Base-by-base conservation (phyloP, 2,329 filamentous ascomycete genomes). In the Alternaria arborescens region DNA sequence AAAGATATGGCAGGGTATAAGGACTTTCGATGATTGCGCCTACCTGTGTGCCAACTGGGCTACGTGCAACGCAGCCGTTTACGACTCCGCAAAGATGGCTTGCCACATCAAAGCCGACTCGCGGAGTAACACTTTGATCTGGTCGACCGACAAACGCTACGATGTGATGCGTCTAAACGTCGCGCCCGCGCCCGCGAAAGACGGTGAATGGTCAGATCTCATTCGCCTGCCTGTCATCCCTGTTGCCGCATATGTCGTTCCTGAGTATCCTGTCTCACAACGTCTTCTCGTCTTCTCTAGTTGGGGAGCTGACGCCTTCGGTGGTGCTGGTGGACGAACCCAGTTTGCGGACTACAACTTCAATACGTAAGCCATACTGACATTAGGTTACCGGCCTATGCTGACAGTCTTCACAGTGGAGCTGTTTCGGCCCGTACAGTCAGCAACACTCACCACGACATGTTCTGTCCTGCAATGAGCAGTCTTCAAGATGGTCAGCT, bases 291-390 rank as follows among this genome's bases (percentile, higher is more conserved):
- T 69, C n/a, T 72, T 73, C 46, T 73, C 70, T 4, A 72, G 70
- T 34, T 73, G 71, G 71, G 71, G 67, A 14, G 55, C 55, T 8
- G 71, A 72, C 61, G 58, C 70, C 8, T 73, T 73, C 46, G 68
- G 68, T n/a, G 68, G 67, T n/a, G 62, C 51, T 28, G 57, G 70
- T 58, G 67, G 67, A 22, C 54, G 52, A 5, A 72, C 70, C 5
- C 70, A 72, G 28, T 71, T 72, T 52, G 69, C 69, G 3, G 69
- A 71, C 52, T 72, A 71, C 51, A 72, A 72, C 52, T 70, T 68
- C 36, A 64, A 67, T 14, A 60, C 67, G 68, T 69, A 60, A 54
- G 70, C 66, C 28, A 20, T 24, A 4, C 14, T 11, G n/a, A 18
- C n/a, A 6, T 0, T 11, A 4, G 2, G 3, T 3, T 8, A 24